Base-by-base conservation (phyloP, 2,329 filamentous ascomycete species). In the Metarhizium humberi region DNA sequence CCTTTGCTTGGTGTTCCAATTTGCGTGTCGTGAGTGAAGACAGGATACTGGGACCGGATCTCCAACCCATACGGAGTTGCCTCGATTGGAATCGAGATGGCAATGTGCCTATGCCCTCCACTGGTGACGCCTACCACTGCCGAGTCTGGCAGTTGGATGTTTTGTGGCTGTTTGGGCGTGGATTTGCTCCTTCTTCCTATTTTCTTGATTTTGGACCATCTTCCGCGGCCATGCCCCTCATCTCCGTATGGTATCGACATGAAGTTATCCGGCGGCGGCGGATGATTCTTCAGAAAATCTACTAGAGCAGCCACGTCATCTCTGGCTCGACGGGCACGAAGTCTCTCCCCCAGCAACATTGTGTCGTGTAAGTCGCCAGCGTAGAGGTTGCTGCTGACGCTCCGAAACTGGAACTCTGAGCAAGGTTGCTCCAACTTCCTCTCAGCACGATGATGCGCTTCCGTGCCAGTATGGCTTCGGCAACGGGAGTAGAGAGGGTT, bases 71-170 rank as follows among this genome's bases (percentile, higher is more conserved):
- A 67, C 25, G 78, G 73, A 5, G 73, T 75, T 56, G 79, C 69
- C 59, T 80, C 74, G 13, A 77, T 57, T 1, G 81, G 81, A 48
- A 84, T 82, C 0, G 80, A 82, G 52, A 84, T 84, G 56, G 80
- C 79, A 59, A 85, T 83, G 60, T 84, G 78, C 4, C 78, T 73
- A 62, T 80, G 72, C 1, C 81, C 81, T 3, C 71, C 75, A 6
- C 66, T 77, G 0, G 80, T 84, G 40, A 68, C 77, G 7, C 78
- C 77, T 4, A 78, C 76, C 14, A 84, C 71, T 13, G 80, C 79
- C 29, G 76, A 77, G 62, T 84, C 80, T 8, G 80, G 80, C 3
- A 84, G 71, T 38, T 62, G 68, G 38, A 74, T 68, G 16, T 65
- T 69, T 34, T 64, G 63, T 30, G 63, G 66, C 8, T 58, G 59